A percentile compares a stretch with the other conserved stretches of the same genome.
Conservation (phyloP, 495 filamentous ascomycete species). For the Tuber aestivum region DNA sequence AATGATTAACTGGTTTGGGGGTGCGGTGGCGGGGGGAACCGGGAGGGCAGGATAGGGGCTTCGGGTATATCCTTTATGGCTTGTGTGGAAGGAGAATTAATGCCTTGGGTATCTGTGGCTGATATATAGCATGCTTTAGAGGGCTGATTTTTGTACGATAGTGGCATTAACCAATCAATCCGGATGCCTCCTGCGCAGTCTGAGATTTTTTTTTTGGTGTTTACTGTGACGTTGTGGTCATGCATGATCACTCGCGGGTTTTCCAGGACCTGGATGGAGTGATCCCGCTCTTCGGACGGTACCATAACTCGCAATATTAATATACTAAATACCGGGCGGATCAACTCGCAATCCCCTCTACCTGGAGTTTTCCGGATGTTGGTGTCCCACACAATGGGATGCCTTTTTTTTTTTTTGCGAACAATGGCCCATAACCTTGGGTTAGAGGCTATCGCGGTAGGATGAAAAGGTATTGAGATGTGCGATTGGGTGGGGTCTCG, state of each 20-base stretch:
- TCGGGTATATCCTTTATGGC: background rate
- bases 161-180: background rate
- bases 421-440: background rate
- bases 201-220: background rate
- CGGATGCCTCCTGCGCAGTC: background rate
- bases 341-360: background rate
- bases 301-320: background rate
- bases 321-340: background rate
- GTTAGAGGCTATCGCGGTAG: background rate
- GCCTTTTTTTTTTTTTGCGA: background rate
- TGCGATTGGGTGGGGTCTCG: background rate
- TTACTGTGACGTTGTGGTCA: background rate
- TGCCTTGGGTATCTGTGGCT: background rate
- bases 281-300: background rate
- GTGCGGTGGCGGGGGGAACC: background rate
- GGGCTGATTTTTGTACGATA: background rate
- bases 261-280: background rate
- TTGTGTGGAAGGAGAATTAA: background rate
- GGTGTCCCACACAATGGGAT: background rate
- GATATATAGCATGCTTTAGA: background rate
- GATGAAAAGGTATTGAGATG: background rate
- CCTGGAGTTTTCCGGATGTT: background rate
- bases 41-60: background rate
- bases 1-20: constrained; percentile 6
- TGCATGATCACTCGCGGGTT: background rate